These are phyloP conservation scores for Colletotrichum tamarilloi DNA, from an alignment of 2,329 filamentous ascomycete species.

Conservation along the genomic window DNA sequence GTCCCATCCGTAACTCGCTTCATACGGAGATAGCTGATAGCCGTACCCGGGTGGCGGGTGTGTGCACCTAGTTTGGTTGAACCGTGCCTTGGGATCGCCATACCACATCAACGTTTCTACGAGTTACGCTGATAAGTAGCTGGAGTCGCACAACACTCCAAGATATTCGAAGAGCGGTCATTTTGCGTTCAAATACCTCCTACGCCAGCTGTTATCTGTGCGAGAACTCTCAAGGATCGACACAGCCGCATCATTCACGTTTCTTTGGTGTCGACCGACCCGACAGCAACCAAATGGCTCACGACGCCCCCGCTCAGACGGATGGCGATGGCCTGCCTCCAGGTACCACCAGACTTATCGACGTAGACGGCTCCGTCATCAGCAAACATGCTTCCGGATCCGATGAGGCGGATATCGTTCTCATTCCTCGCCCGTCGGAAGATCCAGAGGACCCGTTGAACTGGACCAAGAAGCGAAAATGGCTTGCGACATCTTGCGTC, in stretches of 20 bases:
- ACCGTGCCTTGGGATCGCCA: neutral
- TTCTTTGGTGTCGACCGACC: too few species aligned
- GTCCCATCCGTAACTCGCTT: neutral
- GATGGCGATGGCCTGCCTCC: neutral
- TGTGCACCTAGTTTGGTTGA: neutral
- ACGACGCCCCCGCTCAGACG: neutral
- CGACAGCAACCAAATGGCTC: neutral
- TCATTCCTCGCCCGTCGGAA: conserved; percentile 39
- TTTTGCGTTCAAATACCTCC: neutral
- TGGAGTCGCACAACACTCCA: neutral
- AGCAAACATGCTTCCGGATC: conserved; percentile 12
- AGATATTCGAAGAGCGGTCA: too few species aligned
- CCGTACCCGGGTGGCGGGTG: neutral
- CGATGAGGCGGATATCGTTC: conserved; percentile 37
- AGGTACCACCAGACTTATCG: conserved; percentile 24
- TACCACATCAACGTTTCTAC: too few species aligned
- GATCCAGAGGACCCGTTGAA: conserved; percentile 43
- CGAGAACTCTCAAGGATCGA: neutral
- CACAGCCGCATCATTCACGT: too few species aligned
- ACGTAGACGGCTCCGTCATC: conserved; percentile 15
- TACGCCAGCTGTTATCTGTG: neutral
- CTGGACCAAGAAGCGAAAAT: conserved; percentile 39
- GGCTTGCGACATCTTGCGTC: conserved; percentile 37
- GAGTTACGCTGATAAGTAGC: neutral
- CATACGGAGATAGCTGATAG: neutral